Conservation (phyloP, 805 yeast species). For the Brettanomyces anomalus region DNA sequence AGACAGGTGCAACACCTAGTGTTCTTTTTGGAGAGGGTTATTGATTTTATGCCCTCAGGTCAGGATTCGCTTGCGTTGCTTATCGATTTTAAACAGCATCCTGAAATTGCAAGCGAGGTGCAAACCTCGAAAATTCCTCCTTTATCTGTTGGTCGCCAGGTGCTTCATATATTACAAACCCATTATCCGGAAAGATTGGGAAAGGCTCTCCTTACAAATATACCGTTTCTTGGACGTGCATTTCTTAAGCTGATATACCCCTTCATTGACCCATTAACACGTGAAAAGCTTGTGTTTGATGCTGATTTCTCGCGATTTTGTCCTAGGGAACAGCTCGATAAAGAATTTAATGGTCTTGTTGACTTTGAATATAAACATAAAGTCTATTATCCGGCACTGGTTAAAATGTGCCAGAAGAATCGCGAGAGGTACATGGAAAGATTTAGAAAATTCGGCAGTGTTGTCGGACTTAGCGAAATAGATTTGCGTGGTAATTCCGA, state of each 20-base stretch:
- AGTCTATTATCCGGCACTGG: conserved; percentile 68
- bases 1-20: conserved; percentile 96
- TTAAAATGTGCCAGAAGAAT: conserved; percentile 48
- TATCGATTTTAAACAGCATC: conserved; percentile 85
- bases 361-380: conserved; percentile 79
- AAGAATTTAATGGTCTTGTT: conserved; percentile 75
- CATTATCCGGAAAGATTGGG: conserved; percentile 98
- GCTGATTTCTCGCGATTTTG: conserved; percentile 82
- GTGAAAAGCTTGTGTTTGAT: conserved; percentile 87
- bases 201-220: conserved; percentile 81
- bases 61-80: conserved; percentile 89
- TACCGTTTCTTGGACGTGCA: conserved; percentile 91
- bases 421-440: conserved; percentile 57
- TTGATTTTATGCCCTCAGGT: conserved; percentile 92
- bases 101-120: conserved; percentile 40
- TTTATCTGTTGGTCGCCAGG: conserved; percentile 80
- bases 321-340: conserved; percentile 73
- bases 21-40: conserved; percentile 83
- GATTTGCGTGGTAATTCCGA: conserved; percentile 49
- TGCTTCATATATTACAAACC: conserved; percentile 84
- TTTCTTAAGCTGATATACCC: conserved; percentile 88
- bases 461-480: conserved; percentile 72
- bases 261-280: conserved; percentile 90
- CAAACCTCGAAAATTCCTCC: conserved; percentile 76
- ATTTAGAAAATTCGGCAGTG: conserved; percentile 62